phyloP scores from a whole-genome alignment of 805 yeast species.

The Ogataea siamensis region DNA sequence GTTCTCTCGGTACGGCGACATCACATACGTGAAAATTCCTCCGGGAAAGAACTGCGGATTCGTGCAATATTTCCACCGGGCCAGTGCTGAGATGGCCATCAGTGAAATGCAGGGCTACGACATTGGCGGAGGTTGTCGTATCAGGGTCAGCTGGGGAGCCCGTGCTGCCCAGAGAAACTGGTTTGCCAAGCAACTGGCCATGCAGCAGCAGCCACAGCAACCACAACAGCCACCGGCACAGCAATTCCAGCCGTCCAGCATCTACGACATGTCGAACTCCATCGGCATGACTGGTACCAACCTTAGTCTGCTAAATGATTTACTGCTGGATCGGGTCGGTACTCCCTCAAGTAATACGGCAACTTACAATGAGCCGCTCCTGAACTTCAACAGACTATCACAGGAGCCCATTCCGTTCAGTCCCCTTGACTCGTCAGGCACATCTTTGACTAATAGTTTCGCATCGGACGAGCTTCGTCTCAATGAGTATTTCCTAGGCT shows the following conservation, averaged over 20 bases:
- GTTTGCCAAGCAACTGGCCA: slow-evolving; percentile 34
- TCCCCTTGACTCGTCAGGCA: slow-evolving; percentile 21
- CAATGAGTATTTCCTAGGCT: slow-evolving; percentile 53
- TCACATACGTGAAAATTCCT: slow-evolving; percentile 77
- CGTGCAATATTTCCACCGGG: slow-evolving; percentile 74
- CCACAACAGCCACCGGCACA: slow-evolving; percentile 1
- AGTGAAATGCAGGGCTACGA: slow-evolving; percentile 87
- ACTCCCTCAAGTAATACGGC: slow-evolving; percentile 5
- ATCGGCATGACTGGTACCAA: slow-evolving; percentile 28
- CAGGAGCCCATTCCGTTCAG: slow-evolving; percentile 30
- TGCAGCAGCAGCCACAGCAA: slow-evolving; percentile 24
- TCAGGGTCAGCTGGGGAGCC: slow-evolving; percentile 84
- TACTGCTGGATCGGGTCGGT: slow-evolving; percentile 10
- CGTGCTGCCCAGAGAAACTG: slow-evolving; percentile 47
- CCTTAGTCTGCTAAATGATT: slow-evolving; percentile 23
- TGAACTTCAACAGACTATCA: slow-evolving; percentile 23
- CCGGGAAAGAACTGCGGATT: slow-evolving; percentile 79
- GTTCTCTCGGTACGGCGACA: slow-evolving; percentile 68
- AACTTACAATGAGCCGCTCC: slow-evolving; percentile 8
- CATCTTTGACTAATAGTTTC: slow-evolving; percentile 14
- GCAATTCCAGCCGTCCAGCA: slow-evolving; percentile 7
- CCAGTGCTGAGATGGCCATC: slow-evolving; percentile 83
- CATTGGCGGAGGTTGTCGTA: slow-evolving; percentile 71
- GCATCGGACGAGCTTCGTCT: slow-evolving; percentile 36
- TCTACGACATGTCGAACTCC: slow-evolving; percentile 20